Evolutionary conservation across 2,329 filamentous ascomycete species (phyloP), one percentile per base, ranked within the genome.

Genomic region (Neofusicoccum umdonicola): DNA sequence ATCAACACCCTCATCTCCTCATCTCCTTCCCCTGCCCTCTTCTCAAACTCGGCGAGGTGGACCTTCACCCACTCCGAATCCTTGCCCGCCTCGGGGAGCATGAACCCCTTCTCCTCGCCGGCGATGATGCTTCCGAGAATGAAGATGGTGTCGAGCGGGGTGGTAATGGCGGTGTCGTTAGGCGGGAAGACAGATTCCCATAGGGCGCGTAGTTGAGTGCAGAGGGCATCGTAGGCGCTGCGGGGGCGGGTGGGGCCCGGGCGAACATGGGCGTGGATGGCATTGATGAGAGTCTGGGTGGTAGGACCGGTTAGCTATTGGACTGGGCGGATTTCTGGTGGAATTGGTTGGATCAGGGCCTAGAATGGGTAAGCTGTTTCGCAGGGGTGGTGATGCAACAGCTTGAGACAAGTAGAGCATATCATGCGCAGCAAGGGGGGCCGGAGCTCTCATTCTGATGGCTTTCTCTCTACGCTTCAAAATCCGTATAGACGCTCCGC

Each of bases 81-180:
- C 17, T 65, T 58, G 0, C 70, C 72, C 12, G 70, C 73, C 3
- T 67, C 39, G 0, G 70, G 70, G 15, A 74, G 22, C 12, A 69
- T 42, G 62, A 74, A 70, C 4, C 72, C 73, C 35, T 71, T 67
- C 65, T 74, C 71, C 34, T 68, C 68, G 3, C 70, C 72, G 35
- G 69, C 72, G 9, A 52, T 67, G 35, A 73, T 71, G 66, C 70
- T 68, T 39, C 71, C 70, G 61, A 72, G 68, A 8, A 75, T 41
- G 57, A 74, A 73, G 4, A 73, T 66, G 47, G 67, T 69, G 51
- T 73, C 69, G 47, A 75, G 67, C 27, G 34, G 37, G 13, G 37
- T 39, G 15, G 34, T 17, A 8, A 12, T 35, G 9, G 2, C 19
- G 31, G 56, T 19, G 12, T 51, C 17, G 12, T 51, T 51, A 4